Conservation (phyloP, 805 yeast genomes). For the Ogataea saltuana region DNA sequence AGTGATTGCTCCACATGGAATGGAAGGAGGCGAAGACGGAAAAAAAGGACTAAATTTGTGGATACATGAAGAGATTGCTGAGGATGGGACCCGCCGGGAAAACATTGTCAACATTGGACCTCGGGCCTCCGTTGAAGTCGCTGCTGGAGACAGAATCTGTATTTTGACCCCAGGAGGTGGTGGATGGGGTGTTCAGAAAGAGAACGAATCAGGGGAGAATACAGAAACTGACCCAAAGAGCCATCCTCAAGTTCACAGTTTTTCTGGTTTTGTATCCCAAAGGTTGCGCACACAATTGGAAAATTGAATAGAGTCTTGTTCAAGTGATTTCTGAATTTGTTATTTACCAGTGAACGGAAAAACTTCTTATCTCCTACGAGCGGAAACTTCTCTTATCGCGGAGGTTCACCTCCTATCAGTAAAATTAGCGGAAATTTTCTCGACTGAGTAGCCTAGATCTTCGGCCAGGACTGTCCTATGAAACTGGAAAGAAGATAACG, state of each 20-base stretch:
- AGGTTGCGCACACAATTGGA: slow-evolving; percentile 32
- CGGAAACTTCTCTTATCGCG: not conserved
- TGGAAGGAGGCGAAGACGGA: slow-evolving; percentile 53
- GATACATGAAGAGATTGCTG: slow-evolving; percentile 30
- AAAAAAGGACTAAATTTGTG: slow-evolving; percentile 41
- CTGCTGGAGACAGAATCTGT: slow-evolving; percentile 63
- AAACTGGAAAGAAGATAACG: no score
- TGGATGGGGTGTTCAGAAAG: slow-evolving; percentile 55
- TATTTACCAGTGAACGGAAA: no score
- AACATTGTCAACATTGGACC: slow-evolving; percentile 63
- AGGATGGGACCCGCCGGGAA: slow-evolving; percentile 17
- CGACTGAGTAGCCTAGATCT: slow-evolving; percentile 10
- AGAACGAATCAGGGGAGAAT: no score
- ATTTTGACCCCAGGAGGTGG: slow-evolving; percentile 87
- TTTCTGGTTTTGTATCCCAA: slow-evolving; percentile 21
- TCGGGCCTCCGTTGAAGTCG: slow-evolving; percentile 57
- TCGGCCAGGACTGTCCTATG: no score
- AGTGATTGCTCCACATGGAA: slow-evolving; percentile 54
- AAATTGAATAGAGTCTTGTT: slow-evolving; percentile 1
- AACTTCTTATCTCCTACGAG: not conserved
- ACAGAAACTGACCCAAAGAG: slow-evolving; percentile 1
- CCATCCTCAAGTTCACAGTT: slow-evolving; percentile 8
- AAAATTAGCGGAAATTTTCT: not conserved
- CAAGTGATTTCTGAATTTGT: no score
- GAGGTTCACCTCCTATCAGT: not conserved